phyloP scores from a whole-genome alignment of 2,329 filamentous ascomycete genomes.

The Colletotrichum sp. region DNA sequence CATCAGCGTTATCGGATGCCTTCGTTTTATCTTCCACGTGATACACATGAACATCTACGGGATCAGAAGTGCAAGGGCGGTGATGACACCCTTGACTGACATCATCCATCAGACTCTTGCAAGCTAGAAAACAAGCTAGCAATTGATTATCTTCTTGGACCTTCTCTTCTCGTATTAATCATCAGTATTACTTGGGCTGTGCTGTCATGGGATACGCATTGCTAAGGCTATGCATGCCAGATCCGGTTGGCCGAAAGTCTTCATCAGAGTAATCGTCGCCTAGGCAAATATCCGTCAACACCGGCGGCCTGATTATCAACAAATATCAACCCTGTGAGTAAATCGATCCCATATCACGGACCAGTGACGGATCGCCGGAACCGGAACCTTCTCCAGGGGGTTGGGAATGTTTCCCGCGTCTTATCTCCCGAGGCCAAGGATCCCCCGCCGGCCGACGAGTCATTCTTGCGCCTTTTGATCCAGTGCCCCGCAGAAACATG shows the following conservation, averaged over 20 bases:
- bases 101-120: neutral
- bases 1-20: neutral
- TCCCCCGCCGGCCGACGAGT: neutral
- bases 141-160: neutral
- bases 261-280: neutral
- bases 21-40: neutral
- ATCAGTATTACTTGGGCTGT: neutral
- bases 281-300: neutral
- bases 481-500: slow-evolving; percentile 2
- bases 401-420: slow-evolving; percentile 5
- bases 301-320: neutral
- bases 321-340: neutral
- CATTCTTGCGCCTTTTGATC: neutral
- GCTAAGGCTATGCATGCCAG: neutral
- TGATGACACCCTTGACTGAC: neutral
- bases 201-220: neutral
- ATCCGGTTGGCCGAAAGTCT: neutral
- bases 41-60: neutral
- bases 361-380: slow-evolving; percentile 10
- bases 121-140: neutral
- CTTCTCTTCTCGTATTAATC: neutral
- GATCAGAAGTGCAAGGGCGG: neutral
- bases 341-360: neutral
- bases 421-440: slow-evolving; percentile 1
- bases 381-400: slow-evolving; percentile 7